Evolutionary conservation across 2,329 filamentous ascomycete genomes (phyloP), one percentile per base, ranked within the genome.

Genomic region (Mycosphaerella sp.): DNA sequence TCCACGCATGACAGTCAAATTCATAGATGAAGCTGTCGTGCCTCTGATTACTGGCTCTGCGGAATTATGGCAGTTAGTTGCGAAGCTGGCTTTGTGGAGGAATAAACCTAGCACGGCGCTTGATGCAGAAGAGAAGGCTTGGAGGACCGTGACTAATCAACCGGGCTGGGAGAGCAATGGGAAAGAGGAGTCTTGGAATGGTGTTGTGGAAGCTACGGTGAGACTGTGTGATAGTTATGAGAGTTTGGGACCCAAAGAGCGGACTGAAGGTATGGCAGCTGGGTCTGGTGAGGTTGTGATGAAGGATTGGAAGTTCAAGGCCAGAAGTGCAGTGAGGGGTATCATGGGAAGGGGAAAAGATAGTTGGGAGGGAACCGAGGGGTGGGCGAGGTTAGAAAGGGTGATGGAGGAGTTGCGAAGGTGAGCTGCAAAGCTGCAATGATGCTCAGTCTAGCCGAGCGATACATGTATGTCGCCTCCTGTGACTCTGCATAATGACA

Each of bases 41-140:
- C 91, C 93, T 0, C 76, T 97, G 3, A 94, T 97, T 65, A 98
- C 93, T 0, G 75, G 78, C 21, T 84, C 87, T 1, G 79, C 84
- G 0, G 79, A 83, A 21, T 79, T 95, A 1, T 97, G 90, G 89
- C 75, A 79, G 1, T 72, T 94, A 0, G 75, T 94, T 0, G 78
- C 84, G 0, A 81, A 82, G 4, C 74, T 94, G 13, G 81, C 87
- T 4, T 75, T 84, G 12, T 96, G 89, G 82, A 79, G 82, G 6
- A 71, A 79, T 2, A 85, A 87, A 47, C 86, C 85, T 1, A 71
- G 73, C 0, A 83, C 82, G 1, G 87, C 90, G 4, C 75, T 97
- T 1, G 86, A 89, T 5, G 88, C 87, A 1, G 81, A 90, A 27
- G 93, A 97, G 71, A 90, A 91, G 65, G 88, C 85, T 0, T 98